Conservation (phyloP, 768 basidiomycete genomes). For the Udeniomyces megalosporus region DNA sequence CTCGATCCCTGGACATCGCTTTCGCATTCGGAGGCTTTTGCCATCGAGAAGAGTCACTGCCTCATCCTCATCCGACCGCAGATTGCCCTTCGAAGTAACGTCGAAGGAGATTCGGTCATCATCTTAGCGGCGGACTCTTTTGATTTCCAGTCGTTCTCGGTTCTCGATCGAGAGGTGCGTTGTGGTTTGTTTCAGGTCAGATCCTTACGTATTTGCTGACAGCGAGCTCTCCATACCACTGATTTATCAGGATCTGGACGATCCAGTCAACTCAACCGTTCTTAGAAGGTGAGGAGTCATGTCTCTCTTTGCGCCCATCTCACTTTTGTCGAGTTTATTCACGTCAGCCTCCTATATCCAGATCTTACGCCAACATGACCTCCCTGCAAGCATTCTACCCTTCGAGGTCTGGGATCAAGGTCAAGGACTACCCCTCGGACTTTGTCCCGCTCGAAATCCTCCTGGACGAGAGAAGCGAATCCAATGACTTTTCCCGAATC, state of each 20-base stretch:
- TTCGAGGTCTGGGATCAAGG: slow-evolving; percentile 19
- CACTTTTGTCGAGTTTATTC: not conserved
- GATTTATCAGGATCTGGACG: slow-evolving; percentile 45
- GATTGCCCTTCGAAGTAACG: slow-evolving; percentile 55
- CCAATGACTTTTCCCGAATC: slow-evolving; percentile 66
- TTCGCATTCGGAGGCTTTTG: slow-evolving; percentile 21
- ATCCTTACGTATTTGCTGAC: no score
- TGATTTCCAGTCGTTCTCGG: slow-evolving; percentile 56
- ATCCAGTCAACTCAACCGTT: slow-evolving; percentile 68
- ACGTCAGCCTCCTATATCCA: slow-evolving; percentile 27
- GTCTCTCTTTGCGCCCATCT: not conserved
- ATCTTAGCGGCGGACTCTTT: slow-evolving; percentile 65
- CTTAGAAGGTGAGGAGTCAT: slow-evolving; percentile 73
- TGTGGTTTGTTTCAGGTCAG: no score
- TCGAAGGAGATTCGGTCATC: slow-evolving; percentile 42
- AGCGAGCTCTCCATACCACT: no score
- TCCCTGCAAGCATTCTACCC: slow-evolving; percentile 84
- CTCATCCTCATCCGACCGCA: slow-evolving; percentile 84
- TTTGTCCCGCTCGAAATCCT: slow-evolving; percentile 78
- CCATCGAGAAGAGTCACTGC: slow-evolving; percentile 47
- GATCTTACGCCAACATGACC: slow-evolving; percentile 59
- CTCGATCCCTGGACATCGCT: slow-evolving; percentile 20
- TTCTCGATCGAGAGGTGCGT: slow-evolving; percentile 44
- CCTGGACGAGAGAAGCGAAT: slow-evolving; percentile 58
- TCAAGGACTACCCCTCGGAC: not conserved